phyloP scores from a whole-genome alignment of 371 early-diverging fungal genomes.

The Circinella minor region DNA sequence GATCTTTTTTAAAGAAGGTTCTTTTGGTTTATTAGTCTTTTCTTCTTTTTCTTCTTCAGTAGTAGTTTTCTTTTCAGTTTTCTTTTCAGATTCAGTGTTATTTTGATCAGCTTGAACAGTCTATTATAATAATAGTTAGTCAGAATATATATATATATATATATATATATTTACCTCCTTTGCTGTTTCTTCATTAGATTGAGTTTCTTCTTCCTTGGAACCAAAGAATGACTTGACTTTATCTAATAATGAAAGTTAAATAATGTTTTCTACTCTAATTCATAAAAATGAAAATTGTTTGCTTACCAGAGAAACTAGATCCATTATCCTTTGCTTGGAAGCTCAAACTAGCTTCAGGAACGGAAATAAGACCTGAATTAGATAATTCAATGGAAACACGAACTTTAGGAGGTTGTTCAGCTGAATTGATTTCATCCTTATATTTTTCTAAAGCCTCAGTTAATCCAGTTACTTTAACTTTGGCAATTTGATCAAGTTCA shows the following conservation, averaged over 20 bases:
- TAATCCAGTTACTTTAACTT: constrained; percentile 74
- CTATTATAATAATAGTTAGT: not conserved
- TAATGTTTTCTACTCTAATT: not conserved
- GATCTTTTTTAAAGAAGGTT: constrained; percentile 45
- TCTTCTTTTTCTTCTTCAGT: not conserved
- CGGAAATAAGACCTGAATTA: constrained; percentile 68
- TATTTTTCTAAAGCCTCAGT: constrained; percentile 70
- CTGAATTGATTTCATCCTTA: constrained; percentile 51
- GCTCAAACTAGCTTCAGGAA: constrained; percentile 60
- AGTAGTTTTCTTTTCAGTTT: constrained; percentile 15
- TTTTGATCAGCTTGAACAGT: constrained; percentile 3
- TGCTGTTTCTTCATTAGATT: constrained; percentile 21
- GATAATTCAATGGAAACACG: constrained; percentile 78
- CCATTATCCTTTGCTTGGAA: constrained; percentile 45
- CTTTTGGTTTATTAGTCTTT: constrained; percentile 26
- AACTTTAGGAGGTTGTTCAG: constrained; percentile 78
- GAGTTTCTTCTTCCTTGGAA: constrained; percentile 42
- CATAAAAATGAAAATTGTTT: not conserved
- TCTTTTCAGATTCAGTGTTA: constrained; percentile 13
- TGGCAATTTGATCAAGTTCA: constrained; percentile 59
- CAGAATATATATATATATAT: no score
- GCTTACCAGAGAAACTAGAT: constrained; percentile 47
- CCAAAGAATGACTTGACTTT: constrained; percentile 83
- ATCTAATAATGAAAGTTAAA: constrained; percentile 28
- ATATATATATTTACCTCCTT: constrained; percentile 13